These are phyloP conservation scores for Prillingera fragicola DNA, from an alignment of 1,284 basidiomycete genomes.

Conservation along the genomic window DNA sequence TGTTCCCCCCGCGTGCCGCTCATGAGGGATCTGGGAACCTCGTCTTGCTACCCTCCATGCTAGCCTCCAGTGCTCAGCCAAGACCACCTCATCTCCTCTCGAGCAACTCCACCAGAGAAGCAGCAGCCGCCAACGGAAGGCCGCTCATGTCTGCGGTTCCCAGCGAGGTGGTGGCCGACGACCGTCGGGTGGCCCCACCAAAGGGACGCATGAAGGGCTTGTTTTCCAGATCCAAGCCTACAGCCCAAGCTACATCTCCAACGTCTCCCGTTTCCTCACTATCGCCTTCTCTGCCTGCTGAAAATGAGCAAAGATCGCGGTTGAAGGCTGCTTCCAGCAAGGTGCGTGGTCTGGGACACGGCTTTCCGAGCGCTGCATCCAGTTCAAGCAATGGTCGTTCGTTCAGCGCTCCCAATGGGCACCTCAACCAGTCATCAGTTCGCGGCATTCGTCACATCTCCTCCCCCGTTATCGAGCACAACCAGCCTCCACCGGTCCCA, in stretches of 20 bases:
- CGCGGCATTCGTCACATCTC: neutral
- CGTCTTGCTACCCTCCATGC: too few relatives aligned
- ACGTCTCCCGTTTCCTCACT: neutral
- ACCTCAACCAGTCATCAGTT: too few relatives aligned
- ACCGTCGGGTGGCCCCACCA: neutral
- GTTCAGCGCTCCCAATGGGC: too few relatives aligned
- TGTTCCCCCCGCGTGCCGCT: too few relatives aligned
- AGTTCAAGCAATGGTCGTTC: too few relatives aligned
- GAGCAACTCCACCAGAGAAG: neutral
- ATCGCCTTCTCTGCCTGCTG: too few relatives aligned
- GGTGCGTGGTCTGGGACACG: neutral
- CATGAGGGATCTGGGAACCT: too few relatives aligned
- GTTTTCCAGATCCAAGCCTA: neutral
- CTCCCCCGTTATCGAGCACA: too few relatives aligned
- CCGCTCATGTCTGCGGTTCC: constrained; percentile 6
- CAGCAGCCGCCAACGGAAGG: neutral
- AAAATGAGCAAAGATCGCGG: neutral
- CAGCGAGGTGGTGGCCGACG: constrained; percentile 5
- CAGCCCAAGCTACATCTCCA: neutral
- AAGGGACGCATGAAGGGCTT: neutral
- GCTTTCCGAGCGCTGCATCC: too few relatives aligned
- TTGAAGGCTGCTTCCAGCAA: neutral
- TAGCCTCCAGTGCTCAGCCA: constrained; percentile 5
- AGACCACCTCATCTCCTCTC: constrained; percentile 2
- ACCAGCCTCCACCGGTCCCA: too few relatives aligned